Conservation (phyloP, 148 eudicot genomes). For the Simmondsia chinensis region DNA sequence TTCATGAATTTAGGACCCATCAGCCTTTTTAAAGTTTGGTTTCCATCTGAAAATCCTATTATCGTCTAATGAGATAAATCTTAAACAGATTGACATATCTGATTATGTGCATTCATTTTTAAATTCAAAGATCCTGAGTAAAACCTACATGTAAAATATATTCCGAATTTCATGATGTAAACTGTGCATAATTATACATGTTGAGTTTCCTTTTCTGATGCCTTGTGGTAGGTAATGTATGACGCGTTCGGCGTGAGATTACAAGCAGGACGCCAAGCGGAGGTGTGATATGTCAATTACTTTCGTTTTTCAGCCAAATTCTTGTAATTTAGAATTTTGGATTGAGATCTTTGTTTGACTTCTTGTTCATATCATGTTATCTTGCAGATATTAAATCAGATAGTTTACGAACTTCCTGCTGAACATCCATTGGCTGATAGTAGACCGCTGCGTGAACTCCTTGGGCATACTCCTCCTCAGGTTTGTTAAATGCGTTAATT, state of each 20-base stretch:
- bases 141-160: no score
- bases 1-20: no score
- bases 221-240: constrained; percentile 85
- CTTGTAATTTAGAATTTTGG: not conserved
- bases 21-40: no score
- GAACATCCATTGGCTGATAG: constrained; percentile 98
- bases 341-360: not conserved
- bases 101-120: no score
- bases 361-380: constrained; percentile 1
- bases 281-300: constrained; percentile 45
- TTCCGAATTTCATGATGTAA: not conserved
- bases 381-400: constrained; percentile 87
- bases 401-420: constrained; percentile 92
- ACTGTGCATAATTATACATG: not conserved
- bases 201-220: not conserved
- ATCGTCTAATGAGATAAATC: no score
- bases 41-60: no score
- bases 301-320: not conserved
- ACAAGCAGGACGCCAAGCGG: constrained; percentile 99
- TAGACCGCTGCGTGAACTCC: constrained; percentile 88
- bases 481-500: constrained; percentile 14
- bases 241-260: constrained; percentile 94
- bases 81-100: no score
- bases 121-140: no score
- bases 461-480: constrained; percentile 98